Conservation (phyloP, 345 rosid species). For the Euclidium syriacum region DNA sequence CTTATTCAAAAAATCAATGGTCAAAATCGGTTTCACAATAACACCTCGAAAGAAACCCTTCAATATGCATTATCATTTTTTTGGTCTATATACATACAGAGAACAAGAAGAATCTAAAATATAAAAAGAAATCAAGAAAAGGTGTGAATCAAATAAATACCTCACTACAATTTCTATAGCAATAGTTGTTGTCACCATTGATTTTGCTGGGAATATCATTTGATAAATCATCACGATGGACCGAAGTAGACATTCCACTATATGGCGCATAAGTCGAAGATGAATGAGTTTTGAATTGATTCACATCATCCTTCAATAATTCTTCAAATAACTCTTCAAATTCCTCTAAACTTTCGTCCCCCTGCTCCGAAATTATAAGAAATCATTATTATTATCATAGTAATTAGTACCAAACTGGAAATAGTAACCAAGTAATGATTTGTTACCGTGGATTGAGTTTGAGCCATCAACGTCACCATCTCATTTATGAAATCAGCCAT, state of each 20-base stretch:
- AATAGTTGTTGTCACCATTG: neutral
- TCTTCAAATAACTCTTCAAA: conserved; percentile 25
- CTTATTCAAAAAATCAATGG: conserved; percentile 9
- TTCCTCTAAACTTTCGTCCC: conserved; percentile 27
- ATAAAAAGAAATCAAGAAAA: neutral
- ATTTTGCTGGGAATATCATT: neutral
- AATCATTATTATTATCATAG: neutral
- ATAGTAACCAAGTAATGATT: neutral
- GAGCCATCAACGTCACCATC: conserved; percentile 32
- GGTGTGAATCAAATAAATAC: neutral
- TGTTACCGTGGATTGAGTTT: conserved; percentile 32
- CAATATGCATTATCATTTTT: neutral
- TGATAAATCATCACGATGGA: neutral
- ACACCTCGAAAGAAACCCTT: neutral
- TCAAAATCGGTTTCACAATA: conserved; percentile 10
- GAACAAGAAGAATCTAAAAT: neutral
- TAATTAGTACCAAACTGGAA: neutral
- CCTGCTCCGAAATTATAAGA: conserved; percentile 4
- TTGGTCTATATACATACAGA: neutral
- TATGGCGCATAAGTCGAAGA: neutral
- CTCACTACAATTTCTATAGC: conserved; percentile 9
- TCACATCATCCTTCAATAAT: conserved; percentile 22
- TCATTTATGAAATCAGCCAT: conserved; percentile 33
- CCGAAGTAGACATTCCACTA: neutral
- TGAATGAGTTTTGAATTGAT: conserved; percentile 7